These are phyloP conservation scores for Dendrocalamus sinicus DNA, from an alignment of 176 grass and related monocot genomes.

Conservation along the genomic window DNA sequence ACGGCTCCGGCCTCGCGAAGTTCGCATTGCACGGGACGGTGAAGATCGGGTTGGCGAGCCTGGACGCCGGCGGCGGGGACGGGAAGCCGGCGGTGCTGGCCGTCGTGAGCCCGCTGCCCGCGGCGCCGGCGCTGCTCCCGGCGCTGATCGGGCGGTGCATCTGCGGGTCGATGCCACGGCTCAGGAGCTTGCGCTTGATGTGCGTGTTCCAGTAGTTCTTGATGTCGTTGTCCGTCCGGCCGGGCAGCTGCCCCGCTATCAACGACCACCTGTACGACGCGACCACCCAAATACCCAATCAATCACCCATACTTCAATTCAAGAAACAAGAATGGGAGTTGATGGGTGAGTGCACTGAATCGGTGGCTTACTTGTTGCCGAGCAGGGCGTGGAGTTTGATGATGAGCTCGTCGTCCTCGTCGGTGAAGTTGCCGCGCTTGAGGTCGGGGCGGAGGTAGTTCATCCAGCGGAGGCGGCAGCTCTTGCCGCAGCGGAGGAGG, in stretches of 20 bases:
- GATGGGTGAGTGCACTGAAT: not conserved
- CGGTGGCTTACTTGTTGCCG: slow-evolving; percentile 77
- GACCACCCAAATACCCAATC: not conserved
- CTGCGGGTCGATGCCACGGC: slow-evolving; percentile 82
- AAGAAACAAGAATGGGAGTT: not conserved
- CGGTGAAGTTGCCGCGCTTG: slow-evolving; percentile 88
- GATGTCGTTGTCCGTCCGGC: slow-evolving; percentile 92
- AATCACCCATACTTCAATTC: not conserved
- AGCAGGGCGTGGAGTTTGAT: slow-evolving; percentile 83
- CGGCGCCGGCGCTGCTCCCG: not conserved
- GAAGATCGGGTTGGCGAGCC: slow-evolving; percentile 4
- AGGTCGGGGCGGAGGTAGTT: slow-evolving; percentile 96
- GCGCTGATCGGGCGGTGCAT: slow-evolving; percentile 66
- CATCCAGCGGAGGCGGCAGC: slow-evolving; percentile 93
- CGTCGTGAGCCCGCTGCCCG: slow-evolving; percentile 31
- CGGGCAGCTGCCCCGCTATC: slow-evolving; percentile 79
- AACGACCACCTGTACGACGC: slow-evolving; percentile 69
- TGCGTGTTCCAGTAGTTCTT: slow-evolving; percentile 99
- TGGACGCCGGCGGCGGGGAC: slow-evolving; percentile 3
- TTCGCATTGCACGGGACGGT: slow-evolving; percentile 15
- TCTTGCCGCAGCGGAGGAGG: slow-evolving; percentile 86
- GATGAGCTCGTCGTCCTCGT: slow-evolving; percentile 82
- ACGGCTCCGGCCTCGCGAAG: slow-evolving; percentile 4
- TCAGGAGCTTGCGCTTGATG: slow-evolving; percentile 86
- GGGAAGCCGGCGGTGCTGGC: slow-evolving; percentile 28